These are phyloP conservation scores for Ophiostoma novo-ulmi DNA, from an alignment of 2,329 filamentous ascomycete species.

Conservation along the genomic window DNA sequence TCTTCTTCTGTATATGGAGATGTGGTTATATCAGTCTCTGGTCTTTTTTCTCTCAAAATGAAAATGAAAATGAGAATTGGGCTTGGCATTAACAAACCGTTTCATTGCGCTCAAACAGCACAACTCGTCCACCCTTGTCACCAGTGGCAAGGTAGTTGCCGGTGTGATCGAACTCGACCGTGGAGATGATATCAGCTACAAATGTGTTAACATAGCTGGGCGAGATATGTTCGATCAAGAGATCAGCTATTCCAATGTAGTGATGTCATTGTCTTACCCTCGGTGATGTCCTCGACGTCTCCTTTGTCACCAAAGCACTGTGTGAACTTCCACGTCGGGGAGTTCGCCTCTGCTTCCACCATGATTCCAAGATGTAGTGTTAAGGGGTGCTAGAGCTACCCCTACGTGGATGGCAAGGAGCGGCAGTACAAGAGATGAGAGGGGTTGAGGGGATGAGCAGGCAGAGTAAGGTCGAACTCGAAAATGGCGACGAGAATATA, in stretches of 20 bases:
- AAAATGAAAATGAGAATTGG: too few relatives aligned
- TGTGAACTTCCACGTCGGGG: slow-evolving; percentile 99
- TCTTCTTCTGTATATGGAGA: slow-evolving; percentile 73
- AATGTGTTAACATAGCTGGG: slow-evolving; percentile 13
- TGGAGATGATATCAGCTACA: slow-evolving; percentile 82
- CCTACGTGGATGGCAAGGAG: slow-evolving; percentile 17
- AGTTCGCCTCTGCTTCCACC: slow-evolving; percentile 91
- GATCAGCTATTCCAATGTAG: background rate
- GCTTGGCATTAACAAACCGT: slow-evolving; percentile 57
- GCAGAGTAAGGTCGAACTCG: background rate
- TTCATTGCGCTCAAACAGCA: slow-evolving; percentile 89
- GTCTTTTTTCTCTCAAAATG: too few relatives aligned
- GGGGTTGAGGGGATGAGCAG: background rate
- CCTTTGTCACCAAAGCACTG: slow-evolving; percentile 99
- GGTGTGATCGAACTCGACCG: slow-evolving; percentile 85
- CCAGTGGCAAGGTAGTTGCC: slow-evolving; percentile 87
- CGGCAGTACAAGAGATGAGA: background rate
- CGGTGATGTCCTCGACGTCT: slow-evolving; percentile 97
- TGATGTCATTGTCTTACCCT: slow-evolving; percentile 55
- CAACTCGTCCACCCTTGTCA: slow-evolving; percentile 80
- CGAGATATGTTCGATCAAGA: background rate
- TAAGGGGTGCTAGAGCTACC: slow-evolving; percentile 20
- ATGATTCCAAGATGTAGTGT: slow-evolving; percentile 54
- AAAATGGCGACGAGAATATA: background rate
- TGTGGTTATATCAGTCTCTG: slow-evolving; percentile 33